A percentile compares a stretch with the other conserved stretches of the same genome.
Evolutionary conservation across 352 stramenopile genomes (phyloP).

Genomic region (Pythium aristosporum): DNA sequence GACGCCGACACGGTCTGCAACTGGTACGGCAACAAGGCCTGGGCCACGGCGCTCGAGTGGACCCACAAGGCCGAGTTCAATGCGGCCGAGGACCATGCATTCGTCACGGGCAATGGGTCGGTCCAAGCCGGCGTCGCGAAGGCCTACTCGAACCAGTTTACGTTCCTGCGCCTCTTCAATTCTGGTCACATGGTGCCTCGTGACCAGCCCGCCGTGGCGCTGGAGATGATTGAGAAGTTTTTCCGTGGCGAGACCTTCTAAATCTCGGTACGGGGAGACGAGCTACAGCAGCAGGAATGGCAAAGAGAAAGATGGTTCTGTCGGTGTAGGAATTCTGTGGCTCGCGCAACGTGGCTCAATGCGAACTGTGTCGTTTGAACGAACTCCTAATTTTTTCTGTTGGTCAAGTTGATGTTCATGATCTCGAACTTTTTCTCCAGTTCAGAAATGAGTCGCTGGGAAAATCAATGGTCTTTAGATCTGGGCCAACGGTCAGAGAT

Average conservation of each 20-base stretch:
- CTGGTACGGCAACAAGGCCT: conserved; percentile 91
- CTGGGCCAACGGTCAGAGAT: no score
- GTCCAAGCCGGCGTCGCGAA: conserved; percentile 23
- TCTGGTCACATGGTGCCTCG: conserved; percentile 89
- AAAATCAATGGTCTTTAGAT: no score
- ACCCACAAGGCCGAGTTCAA: conserved; percentile 73
- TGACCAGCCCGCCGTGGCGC: conserved; percentile 77
- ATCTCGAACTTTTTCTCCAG: no score
- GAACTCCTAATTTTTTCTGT: no score
- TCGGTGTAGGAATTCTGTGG: no score
- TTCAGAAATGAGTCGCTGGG: no score
- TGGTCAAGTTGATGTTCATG: no score
- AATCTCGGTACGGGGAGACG: background rate
- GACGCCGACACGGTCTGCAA: conserved; percentile 95
- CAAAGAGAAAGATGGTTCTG: no score
- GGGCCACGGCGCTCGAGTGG: conserved; percentile 89
- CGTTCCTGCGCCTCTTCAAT: conserved; percentile 87
- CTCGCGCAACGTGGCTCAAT: no score
- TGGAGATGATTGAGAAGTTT: conserved; percentile 85
- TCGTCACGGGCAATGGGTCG: conserved; percentile 9
- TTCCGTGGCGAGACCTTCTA: conserved; percentile 30
- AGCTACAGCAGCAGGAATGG: no score
- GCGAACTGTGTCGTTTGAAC: no score
- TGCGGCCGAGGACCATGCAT: conserved; percentile 18
- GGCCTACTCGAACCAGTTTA: conserved; percentile 34